Evolutionary conservation across 2,329 filamentous ascomycete species (phyloP), one percentile per base, ranked within the genome.

Genomic region (Plenodomus lindquistii): DNA sequence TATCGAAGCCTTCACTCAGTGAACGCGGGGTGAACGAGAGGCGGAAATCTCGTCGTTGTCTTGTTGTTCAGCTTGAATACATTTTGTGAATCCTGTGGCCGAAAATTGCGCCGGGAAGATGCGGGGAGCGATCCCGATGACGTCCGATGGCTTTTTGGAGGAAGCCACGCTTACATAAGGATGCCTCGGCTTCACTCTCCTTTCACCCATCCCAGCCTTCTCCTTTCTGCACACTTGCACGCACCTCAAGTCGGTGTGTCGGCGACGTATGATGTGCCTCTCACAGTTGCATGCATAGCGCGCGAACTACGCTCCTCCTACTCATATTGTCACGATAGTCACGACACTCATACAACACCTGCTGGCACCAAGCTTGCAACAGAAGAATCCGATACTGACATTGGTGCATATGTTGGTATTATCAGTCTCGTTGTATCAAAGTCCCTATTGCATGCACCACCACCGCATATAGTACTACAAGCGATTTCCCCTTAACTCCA

Each of bases 101-200:
- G 45, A 46, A 52, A 44, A 41, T 52, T 49, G 38, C 44, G 29
- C 46, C 54, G 56, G 56, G 42, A 45, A 38, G 46, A 46, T 37
- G 45, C 56, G 56, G 56, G 46, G 44, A 15, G 18, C 6, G 9
- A 19, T 44, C 51, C 56, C 56, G 54, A 49, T 41, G 36, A 29
- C 40, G 37, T 48, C 56, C 54, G 54, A 59, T 35, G 13, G 48
- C 40, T 40, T 31, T 31, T 8, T 24, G 22, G 37, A 48, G 42
- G n/a, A 36, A 50, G 47, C 37, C 34, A 34, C 29, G 39, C 47
- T 51, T 47, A 52, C 46, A 40, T 52, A 48, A 46, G 22, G 18
- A 2, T 47, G 44, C 46, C 50, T 55, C 51, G 50, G 48, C 40
- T 37, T n/a, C 36, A 19, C 37, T n/a, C 24, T 45, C 34, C 41